Percentiles rank a stretch among this genome's conserved stretches.
phyloP scores from a whole-genome alignment of 2,329 filamentous ascomycete genomes.

The Leptographium wingfieldii region DNA sequence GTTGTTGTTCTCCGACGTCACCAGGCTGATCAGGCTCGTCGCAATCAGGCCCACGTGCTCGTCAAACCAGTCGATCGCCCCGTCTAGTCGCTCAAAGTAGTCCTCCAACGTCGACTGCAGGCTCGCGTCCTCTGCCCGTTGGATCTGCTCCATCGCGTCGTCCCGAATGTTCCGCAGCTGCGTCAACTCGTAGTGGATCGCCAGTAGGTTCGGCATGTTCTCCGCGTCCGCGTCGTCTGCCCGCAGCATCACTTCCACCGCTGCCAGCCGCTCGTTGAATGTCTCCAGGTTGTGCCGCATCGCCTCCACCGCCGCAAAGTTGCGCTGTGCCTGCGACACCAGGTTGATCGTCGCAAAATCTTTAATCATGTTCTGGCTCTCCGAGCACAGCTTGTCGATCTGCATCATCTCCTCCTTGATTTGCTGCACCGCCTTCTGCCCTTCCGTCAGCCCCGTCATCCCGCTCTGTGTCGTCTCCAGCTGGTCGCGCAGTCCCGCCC shows the following conservation, averaged over 20 bases:
- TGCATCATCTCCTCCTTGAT: conserved; percentile 99
- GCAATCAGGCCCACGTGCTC: conserved; percentile 84
- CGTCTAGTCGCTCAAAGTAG: conserved; percentile 77
- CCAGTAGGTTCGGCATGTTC: conserved; percentile 82
- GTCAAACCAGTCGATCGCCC: conserved; percentile 87
- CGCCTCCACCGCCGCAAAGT: conserved; percentile 85
- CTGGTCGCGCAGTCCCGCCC: conserved; percentile 79
- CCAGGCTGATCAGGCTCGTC: conserved; percentile 76
- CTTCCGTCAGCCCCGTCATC: conserved; percentile 78
- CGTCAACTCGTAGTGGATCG: conserved; percentile 84
- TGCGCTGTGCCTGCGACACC: conserved; percentile 87
- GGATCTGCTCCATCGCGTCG: conserved; percentile 93
- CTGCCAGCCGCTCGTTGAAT: conserved; percentile 65
- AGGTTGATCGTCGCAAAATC: conserved; percentile 91
- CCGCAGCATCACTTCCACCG: conserved; percentile 64
- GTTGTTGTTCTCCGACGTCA: conserved; percentile 75
- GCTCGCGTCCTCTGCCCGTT: conserved; percentile 57
- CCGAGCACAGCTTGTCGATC: conserved; percentile 93
- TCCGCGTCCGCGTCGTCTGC: conserved; percentile 78
- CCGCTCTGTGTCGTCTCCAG: conserved; percentile 88
- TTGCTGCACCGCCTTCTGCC: conserved; percentile 78
- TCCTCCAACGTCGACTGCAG: conserved; percentile 76
- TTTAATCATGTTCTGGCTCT: conserved; percentile 93
- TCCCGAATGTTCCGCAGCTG: conserved; percentile 87
- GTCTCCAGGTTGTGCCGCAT: conserved; percentile 86